Percentiles rank a stretch among this genome's conserved stretches.
Conservation (phyloP, 2,329 filamentous ascomycete genomes). For the Dothidotthia symphoricarpi region DNA sequence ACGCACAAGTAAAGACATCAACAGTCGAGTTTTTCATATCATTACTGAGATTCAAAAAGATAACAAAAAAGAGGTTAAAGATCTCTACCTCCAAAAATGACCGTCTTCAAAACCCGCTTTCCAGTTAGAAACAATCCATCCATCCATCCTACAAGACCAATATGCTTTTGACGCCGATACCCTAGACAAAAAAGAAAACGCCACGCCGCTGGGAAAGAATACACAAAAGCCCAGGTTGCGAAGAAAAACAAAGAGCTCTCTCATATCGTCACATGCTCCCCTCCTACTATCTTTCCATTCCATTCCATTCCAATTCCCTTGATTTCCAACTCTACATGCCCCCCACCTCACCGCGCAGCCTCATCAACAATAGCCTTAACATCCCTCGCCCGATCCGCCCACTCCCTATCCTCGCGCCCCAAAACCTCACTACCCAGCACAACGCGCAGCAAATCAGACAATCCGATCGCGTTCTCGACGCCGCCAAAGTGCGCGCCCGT, state of each 20-base stretch:
- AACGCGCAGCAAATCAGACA: conserved; percentile 40
- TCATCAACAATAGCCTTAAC: conserved; percentile 30
- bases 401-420: conserved; percentile 36
- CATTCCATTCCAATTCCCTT: not conserved
- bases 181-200: not conserved
- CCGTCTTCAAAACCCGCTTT: too few species aligned
- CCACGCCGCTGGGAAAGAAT: conserved; percentile 1
- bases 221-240: too few species aligned
- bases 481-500: conserved; percentile 58
- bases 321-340: not conserved
- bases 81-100: too few species aligned
- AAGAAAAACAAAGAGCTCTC: not conserved
- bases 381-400: conserved; percentile 31
- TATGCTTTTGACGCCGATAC: not conserved
- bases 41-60: too few species aligned
- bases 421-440: conserved; percentile 48
- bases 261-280: conserved; percentile 1
- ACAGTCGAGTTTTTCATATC: too few species aligned
- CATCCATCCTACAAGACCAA: not conserved
- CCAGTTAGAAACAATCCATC: too few species aligned
- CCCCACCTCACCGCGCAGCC: conserved; percentile 31
- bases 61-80: too few species aligned
- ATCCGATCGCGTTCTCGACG: conserved; percentile 54
- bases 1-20: too few species aligned
- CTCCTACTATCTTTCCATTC: not conserved